These are phyloP conservation scores for Suillus placidus DNA, from an alignment of 768 basidiomycete genomes.

Conservation along the genomic window DNA sequence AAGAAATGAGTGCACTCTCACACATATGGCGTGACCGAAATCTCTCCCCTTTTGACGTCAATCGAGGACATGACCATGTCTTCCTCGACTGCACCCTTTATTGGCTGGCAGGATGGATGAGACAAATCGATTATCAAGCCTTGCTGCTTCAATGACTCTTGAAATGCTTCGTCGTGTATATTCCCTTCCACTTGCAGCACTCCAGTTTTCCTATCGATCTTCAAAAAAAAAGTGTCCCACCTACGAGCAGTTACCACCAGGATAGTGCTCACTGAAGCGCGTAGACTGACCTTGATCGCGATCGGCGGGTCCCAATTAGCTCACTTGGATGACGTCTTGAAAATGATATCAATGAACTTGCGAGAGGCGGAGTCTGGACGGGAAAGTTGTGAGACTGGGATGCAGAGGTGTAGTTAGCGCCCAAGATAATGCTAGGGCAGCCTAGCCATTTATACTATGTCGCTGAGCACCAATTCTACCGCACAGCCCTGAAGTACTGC, in stretches of 20 bases:
- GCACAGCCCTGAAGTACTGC: not conserved
- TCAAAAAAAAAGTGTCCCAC: conserved; percentile 41
- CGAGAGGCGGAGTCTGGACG: conserved; percentile 15
- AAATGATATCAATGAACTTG: conserved; percentile 40
- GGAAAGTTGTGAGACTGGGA: not conserved
- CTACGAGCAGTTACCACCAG: conserved; percentile 16
- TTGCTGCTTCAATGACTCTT: conserved; percentile 22
- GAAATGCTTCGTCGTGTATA: conserved; percentile 31
- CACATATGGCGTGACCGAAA: conserved; percentile 21
- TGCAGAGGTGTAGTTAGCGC: not conserved
- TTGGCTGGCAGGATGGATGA: conserved; percentile 14
- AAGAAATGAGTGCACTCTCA: conserved; percentile 15
- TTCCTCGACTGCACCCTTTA: conserved; percentile 21
- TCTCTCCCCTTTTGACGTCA: conserved; percentile 19
- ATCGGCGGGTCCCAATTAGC: conserved; percentile 42
- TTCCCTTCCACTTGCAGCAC: conserved; percentile 33
- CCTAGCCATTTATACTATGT: not conserved
- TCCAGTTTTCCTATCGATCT: conserved; percentile 31
- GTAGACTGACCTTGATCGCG: conserved; percentile 30
- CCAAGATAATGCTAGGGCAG: not conserved
- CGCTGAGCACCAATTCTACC: not conserved
- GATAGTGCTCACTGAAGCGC: not conserved
- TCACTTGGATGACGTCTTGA: conserved; percentile 35
- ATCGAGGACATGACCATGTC: conserved; percentile 28
- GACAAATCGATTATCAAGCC: conserved; percentile 9